phyloP scores from a whole-genome alignment of 306 rosid genomes.

The Oemleria cerasiformis region DNA sequence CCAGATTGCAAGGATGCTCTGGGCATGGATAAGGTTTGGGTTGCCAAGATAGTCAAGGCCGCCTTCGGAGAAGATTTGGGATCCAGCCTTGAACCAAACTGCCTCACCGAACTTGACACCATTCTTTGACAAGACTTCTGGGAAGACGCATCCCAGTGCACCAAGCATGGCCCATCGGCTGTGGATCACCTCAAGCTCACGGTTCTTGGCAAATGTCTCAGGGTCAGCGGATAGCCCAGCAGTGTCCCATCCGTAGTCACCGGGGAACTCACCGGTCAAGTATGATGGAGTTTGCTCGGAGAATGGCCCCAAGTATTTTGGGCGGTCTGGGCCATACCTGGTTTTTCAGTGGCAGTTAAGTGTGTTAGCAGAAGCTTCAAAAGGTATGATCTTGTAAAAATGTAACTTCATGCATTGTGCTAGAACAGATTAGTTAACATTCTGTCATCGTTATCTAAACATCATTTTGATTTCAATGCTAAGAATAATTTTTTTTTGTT shows the following conservation, averaged over 20 bases:
- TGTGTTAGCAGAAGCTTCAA: neutral
- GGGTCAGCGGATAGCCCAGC: conserved; percentile 98
- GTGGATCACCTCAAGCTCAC: conserved; percentile 95
- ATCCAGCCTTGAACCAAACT: conserved; percentile 95
- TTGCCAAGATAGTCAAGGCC: conserved; percentile 95
- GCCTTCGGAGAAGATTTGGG: conserved; percentile 93
- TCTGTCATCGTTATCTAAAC: neutral
- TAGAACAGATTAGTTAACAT: neutral
- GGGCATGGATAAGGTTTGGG: conserved; percentile 91
- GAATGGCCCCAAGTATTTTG: conserved; percentile 96
- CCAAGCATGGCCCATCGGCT: conserved; percentile 95
- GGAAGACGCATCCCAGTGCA: conserved; percentile 80
- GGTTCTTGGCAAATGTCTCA: conserved; percentile 87
- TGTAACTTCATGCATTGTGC: neutral
- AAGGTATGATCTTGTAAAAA: neutral
- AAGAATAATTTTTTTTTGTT: too few relatives aligned
- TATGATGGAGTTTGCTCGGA: conserved; percentile 94
- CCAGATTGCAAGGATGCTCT: conserved; percentile 97
- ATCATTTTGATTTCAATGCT: neutral
- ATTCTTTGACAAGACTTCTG: conserved; percentile 75
- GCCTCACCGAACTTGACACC: conserved; percentile 94
- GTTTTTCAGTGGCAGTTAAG: conserved; percentile 7
- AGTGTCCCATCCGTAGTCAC: conserved; percentile 98
- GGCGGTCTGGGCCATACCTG: conserved; percentile 97
- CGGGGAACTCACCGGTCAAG: conserved; percentile 89